A percentile compares a stretch with the other conserved stretches of the same genome.
phyloP scores from a whole-genome alignment of 2,329 filamentous ascomycete species.

The Botrytis tulipae region DNA sequence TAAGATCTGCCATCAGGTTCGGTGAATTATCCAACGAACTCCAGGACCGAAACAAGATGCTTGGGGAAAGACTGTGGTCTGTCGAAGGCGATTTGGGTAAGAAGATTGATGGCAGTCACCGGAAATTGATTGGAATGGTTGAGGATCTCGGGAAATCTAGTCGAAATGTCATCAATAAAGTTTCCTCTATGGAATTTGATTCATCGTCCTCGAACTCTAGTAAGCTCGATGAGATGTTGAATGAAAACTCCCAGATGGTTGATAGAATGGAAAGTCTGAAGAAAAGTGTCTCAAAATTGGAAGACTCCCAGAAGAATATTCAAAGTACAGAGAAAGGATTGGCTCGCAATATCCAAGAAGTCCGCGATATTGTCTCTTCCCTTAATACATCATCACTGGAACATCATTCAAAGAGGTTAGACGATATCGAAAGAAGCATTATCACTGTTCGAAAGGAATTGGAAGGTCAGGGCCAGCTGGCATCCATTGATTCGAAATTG shows the following conservation, averaged over 20 bases:
- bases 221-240: slow-evolving; percentile 25
- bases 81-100: slow-evolving; percentile 29
- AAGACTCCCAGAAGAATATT: slow-evolving; percentile 22
- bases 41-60: slow-evolving; percentile 30
- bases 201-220: slow-evolving; percentile 19
- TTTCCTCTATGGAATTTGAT: slow-evolving; percentile 24
- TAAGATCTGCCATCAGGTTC: slow-evolving; percentile 30
- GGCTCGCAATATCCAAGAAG: slow-evolving; percentile 23
- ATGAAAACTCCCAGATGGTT: slow-evolving; percentile 23
- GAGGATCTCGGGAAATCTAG: slow-evolving; percentile 29
- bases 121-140: slow-evolving; percentile 25
- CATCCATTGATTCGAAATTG: slow-evolving; percentile 30
- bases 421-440: slow-evolving; percentile 28
- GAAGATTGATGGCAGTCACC: slow-evolving; percentile 29
- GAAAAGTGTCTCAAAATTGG: slow-evolving; percentile 26
- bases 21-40: slow-evolving; percentile 33
- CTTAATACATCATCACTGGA: slow-evolving; percentile 27
- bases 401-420: slow-evolving; percentile 23
- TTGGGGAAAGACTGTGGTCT: slow-evolving; percentile 28
- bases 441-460: slow-evolving; percentile 27
- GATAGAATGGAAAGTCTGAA: slow-evolving; percentile 23
- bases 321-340: slow-evolving; percentile 24
- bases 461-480: slow-evolving; percentile 26
- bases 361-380: slow-evolving; percentile 26
- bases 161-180: slow-evolving; percentile 23